Percentiles rank a stretch among this genome's conserved stretches.
Conservation (phyloP, 2,329 filamentous ascomycete genomes). For the Fusarium sp. region DNA sequence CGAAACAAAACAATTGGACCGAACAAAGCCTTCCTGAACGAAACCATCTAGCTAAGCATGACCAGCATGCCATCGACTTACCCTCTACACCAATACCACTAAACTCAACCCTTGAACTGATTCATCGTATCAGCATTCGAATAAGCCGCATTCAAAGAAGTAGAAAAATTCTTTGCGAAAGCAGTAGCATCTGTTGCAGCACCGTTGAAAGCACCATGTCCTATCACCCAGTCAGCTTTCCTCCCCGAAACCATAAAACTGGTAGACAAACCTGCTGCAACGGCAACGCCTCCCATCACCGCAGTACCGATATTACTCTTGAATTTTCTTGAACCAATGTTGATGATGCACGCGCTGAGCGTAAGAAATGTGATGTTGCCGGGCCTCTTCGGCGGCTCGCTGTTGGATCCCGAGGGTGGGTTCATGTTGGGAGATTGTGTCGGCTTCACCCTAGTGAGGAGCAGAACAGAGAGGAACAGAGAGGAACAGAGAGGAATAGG, state of each 20-base stretch:
- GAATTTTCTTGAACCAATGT: neutral
- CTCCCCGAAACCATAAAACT: neutral
- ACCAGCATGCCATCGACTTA: neutral
- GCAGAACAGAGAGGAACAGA: no score
- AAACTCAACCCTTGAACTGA: neutral
- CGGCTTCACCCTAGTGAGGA: no score
- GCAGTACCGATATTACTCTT: neutral
- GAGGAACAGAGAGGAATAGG: neutral
- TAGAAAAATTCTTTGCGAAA: neutral
- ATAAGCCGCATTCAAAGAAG: neutral
- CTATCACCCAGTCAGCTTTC: neutral
- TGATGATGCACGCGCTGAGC: neutral
- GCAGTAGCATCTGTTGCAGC: neutral
- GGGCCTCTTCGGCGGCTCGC: neutral
- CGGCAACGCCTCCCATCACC: neutral
- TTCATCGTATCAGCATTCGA: conserved; percentile 13
- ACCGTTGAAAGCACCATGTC: neutral
- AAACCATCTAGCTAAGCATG: neutral
- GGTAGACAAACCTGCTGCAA: neutral
- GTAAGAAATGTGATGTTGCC: neutral
- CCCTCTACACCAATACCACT: neutral
- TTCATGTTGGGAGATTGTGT: neutral
- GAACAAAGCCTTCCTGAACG: neutral
- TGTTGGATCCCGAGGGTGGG: neutral
- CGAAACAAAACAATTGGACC: neutral